These are phyloP conservation scores for Globisporangium viniferum DNA, from an alignment of 352 stramenopile genomes.

Conservation along the genomic window DNA sequence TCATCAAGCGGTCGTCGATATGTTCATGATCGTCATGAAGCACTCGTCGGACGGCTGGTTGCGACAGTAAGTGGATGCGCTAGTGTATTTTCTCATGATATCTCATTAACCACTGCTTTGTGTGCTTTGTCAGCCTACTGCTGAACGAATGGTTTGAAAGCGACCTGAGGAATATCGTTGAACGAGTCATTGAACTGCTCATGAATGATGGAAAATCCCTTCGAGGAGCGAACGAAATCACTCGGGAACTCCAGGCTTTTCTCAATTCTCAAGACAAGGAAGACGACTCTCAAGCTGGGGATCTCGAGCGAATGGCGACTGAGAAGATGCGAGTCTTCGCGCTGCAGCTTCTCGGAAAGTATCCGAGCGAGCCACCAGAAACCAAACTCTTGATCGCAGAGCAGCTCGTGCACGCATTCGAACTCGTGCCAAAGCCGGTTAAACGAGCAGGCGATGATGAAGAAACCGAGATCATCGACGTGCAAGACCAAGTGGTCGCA, in stretches of 20 bases:
- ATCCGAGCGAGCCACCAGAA: background rate
- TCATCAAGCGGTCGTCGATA: conserved; percentile 6
- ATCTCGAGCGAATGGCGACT: background rate
- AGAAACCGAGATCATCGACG: background rate
- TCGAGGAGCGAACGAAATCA: conserved; percentile 19
- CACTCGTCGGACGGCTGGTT: conserved; percentile 13
- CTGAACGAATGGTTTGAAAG: conserved; percentile 23
- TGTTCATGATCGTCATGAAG: conserved; percentile 1
- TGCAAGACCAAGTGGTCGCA: conserved; percentile 5
- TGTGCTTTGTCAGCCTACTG: conserved; percentile 17
- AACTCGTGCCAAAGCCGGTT: conserved; percentile 1
- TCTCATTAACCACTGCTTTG: background rate
- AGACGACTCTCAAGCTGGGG: background rate
- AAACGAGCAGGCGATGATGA: background rate
- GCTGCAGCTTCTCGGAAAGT: conserved; percentile 8
- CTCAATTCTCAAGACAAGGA: background rate
- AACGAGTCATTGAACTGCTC: conserved; percentile 16
- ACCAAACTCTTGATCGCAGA: background rate
- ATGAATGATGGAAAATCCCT: conserved; percentile 17
- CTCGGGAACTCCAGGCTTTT: conserved; percentile 10
- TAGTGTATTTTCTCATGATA: background rate
- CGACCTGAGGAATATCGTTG: conserved; percentile 16
- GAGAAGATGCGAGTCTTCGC: background rate
- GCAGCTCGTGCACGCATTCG: conserved; percentile 7
- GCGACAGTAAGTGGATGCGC: conserved; percentile 7